Evolutionary conservation across 768 basidiomycete genomes (phyloP).

Genomic region (Baorangia bicolor): DNA sequence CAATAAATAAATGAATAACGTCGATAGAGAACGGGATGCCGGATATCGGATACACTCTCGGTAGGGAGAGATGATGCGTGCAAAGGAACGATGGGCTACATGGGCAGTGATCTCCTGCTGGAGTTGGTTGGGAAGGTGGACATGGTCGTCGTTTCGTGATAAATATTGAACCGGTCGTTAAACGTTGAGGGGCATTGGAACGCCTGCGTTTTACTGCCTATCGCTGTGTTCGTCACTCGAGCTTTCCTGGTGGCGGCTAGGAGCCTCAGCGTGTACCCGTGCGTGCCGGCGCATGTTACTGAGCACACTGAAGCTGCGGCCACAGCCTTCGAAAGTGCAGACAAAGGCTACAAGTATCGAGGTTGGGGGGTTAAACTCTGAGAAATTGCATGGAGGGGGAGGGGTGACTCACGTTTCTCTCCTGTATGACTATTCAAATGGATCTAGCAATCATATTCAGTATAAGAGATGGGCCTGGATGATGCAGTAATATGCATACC

Average conservation of each 20-base stretch:
- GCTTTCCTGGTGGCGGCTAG: conserved; percentile 36
- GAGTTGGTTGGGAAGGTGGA: conserved; percentile 1
- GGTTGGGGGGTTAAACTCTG: conserved; percentile 11
- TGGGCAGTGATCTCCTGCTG: neutral
- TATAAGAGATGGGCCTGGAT: neutral
- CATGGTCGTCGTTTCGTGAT: conserved; percentile 4
- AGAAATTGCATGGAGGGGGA: neutral
- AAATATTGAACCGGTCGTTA: conserved; percentile 8
- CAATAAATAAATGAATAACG: conserved; percentile 15
- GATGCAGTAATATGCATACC: conserved; percentile 38
- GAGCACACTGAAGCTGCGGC: conserved; percentile 80
- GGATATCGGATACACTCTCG: conserved; percentile 20
- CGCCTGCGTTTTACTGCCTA: conserved; percentile 26
- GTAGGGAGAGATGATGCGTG: conserved; percentile 2
- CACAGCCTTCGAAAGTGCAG: conserved; percentile 73
- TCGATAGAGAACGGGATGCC: neutral
- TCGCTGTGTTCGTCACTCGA: conserved; percentile 49
- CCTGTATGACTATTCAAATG: conserved; percentile 85
- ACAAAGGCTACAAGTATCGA: conserved; percentile 54
- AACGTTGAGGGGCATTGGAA: conserved; percentile 5
- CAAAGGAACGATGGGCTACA: conserved; percentile 12
- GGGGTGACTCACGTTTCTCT: conserved; percentile 65
- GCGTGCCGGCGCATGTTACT: conserved; percentile 89
- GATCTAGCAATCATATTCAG: conserved; percentile 47
- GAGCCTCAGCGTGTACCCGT: conserved; percentile 56